Base-by-base conservation (phyloP, 2,329 filamentous ascomycete species). In the Clarireedia hainanense region DNA sequence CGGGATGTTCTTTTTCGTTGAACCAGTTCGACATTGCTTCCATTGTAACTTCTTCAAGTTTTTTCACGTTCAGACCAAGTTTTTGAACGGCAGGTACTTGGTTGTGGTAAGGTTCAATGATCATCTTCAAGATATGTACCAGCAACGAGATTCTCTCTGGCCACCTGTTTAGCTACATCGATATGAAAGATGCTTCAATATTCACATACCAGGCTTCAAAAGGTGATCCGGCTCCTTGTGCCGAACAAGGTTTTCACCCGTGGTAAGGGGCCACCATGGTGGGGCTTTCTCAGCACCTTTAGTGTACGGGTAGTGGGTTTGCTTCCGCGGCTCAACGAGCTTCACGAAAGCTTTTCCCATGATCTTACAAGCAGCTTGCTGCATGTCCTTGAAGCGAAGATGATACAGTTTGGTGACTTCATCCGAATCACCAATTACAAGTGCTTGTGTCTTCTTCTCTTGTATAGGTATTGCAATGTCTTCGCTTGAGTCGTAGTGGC, bases 291-390 rank as follows among this genome's bases (percentile, higher is more conserved):
- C 77, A 47, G 84, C 78, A 34, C 78, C 80, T n/a, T 77, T 76
- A 1, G 83, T 86, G 65, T 91, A 91, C 0, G 87, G 86, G 63
- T 87, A 83, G 17, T 80, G 85, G 0, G 84, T 85, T 69, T 89
- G 86, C 69, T 91, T 91, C 71, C 87, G 89, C 0, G 87, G 87
- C 63, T 88, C 85, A 2, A 90, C 81, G 1, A 81, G 76, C 65
- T 89, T 89, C 57, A 91, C 83, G 81, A 86, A 90, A 10, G 81
- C 84, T 68, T 90, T 91, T 36, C 83, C 83, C 52, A 90, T 83
- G 26, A 84, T 73, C 69, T 90, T 90, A 71, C 84, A 86, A 6
- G 83, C 80, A 1, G 81, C 79, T 63, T 91, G 87, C 64, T 90
- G 86, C 62, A 86, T 80, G 57, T 80, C 79, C 60, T 80, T 81